Evolutionary conservation across 2,329 filamentous ascomycete genomes (phyloP).

Genomic region (Metarhizium robertsii): DNA sequence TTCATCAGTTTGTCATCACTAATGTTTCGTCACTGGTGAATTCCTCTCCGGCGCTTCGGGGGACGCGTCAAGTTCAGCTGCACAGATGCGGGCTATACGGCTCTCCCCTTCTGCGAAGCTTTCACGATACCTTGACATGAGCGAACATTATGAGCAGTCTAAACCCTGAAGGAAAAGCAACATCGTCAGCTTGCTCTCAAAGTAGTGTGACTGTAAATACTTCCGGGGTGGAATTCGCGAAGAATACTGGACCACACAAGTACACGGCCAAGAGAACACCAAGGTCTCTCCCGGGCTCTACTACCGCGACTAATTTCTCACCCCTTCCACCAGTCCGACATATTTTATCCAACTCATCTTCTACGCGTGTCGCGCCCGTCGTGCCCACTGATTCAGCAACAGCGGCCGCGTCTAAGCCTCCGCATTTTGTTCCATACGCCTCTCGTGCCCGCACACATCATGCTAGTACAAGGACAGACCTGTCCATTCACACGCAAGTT

Average conservation of each 20-base stretch:
- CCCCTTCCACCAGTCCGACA: not conserved
- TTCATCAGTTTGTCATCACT: not conserved
- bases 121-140: constrained; percentile 1
- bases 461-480: not conserved
- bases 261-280: constrained; percentile 8
- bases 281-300: not conserved
- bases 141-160: constrained; percentile 5
- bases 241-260: not conserved
- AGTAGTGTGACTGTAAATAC: not conserved
- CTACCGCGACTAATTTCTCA: not conserved
- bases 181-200: not conserved
- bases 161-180: not conserved
- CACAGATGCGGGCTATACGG: not conserved
- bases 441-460: not conserved
- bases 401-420: not conserved
- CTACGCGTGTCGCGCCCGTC: too few relatives aligned
- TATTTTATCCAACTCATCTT: not conserved
- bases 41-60: not conserved
- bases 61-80: not conserved
- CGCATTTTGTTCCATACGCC: not conserved
- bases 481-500: not conserved
- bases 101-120: not conserved
- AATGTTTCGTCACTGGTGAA: not conserved
- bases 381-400: not conserved
- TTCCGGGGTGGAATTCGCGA: not conserved